These are phyloP conservation scores for Vairimorpha necatrix DNA, from an alignment of 371 early-diverging fungal genomes.

Conservation along the genomic window DNA sequence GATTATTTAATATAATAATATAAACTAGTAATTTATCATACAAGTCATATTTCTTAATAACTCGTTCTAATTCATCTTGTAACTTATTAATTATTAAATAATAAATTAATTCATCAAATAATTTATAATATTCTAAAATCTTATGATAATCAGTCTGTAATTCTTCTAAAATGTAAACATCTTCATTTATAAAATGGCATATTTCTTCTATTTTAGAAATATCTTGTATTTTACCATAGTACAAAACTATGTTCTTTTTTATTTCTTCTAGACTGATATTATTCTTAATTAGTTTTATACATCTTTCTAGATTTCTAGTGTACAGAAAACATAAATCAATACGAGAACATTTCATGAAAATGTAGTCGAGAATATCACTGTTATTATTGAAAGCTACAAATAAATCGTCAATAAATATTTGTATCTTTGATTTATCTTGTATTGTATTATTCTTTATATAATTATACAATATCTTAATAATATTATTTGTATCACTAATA, in stretches of 20 bases:
- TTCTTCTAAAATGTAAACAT: background rate
- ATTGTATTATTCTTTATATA: background rate
- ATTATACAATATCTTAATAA: background rate
- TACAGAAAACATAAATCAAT: constrained; percentile 21
- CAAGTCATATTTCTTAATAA: background rate
- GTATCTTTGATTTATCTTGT: background rate
- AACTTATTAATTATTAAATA: background rate
- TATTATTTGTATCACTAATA: background rate
- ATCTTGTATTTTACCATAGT: background rate
- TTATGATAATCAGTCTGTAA: background rate
- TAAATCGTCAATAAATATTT: background rate
- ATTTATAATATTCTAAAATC: constrained; percentile 4
- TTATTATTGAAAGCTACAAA: background rate
- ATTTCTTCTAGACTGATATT: constrained; percentile 10
- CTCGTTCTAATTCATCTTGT: background rate
- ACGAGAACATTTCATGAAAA: constrained; percentile 25
- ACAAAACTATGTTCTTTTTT: background rate
- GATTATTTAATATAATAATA: background rate
- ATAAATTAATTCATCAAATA: constrained; percentile 3
- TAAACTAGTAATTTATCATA: background rate
- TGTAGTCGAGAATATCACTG: constrained; percentile 17
- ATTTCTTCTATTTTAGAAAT: background rate
- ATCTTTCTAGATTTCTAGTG: background rate
- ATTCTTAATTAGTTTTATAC: constrained; percentile 18
- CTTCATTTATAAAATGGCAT: background rate